Percentiles rank a stretch among this genome's conserved stretches.
Evolutionary conservation across 768 basidiomycete species (phyloP).

Genomic region (Leccinum sublutescens): DNA sequence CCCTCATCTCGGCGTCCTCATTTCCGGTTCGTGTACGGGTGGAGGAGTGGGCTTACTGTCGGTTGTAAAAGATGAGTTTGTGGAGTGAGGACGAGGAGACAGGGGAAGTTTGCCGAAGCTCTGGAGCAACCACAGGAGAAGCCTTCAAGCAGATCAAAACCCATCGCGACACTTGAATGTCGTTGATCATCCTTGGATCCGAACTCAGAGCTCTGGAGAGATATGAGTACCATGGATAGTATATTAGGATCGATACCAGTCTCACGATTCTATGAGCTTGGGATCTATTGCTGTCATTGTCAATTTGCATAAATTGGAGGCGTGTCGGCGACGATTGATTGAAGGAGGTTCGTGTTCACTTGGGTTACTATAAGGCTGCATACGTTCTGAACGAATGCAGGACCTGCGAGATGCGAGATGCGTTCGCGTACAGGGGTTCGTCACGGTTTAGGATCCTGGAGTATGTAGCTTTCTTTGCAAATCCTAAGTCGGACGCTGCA

Average conservation of each 20-base stretch:
- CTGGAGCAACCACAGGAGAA: constrained; percentile 16
- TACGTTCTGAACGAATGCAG: constrained; percentile 73
- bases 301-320: constrained; percentile 54
- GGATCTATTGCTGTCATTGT: constrained; percentile 47
- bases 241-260: not conserved
- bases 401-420: constrained; percentile 82
- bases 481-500: constrained; percentile 48
- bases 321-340: constrained; percentile 22
- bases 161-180: no score
- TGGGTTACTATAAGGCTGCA: not conserved
- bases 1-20: constrained; percentile 69
- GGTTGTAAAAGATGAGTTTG: constrained; percentile 44
- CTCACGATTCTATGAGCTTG: constrained; percentile 54
- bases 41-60: constrained; percentile 37
- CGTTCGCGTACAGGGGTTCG: constrained; percentile 80
- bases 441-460: constrained; percentile 55
- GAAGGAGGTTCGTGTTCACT: not conserved
- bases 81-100: constrained; percentile 25
- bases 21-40: constrained; percentile 39
- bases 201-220: constrained; percentile 47
- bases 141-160: no score
- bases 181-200: constrained; percentile 38
- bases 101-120: constrained; percentile 34
- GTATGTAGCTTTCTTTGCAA: constrained; percentile 58
- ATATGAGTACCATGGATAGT: constrained; percentile 2